Base-by-base conservation (phyloP, 2,329 filamentous ascomycete genomes). In the Tolypocladium ophioglossoides region DNA sequence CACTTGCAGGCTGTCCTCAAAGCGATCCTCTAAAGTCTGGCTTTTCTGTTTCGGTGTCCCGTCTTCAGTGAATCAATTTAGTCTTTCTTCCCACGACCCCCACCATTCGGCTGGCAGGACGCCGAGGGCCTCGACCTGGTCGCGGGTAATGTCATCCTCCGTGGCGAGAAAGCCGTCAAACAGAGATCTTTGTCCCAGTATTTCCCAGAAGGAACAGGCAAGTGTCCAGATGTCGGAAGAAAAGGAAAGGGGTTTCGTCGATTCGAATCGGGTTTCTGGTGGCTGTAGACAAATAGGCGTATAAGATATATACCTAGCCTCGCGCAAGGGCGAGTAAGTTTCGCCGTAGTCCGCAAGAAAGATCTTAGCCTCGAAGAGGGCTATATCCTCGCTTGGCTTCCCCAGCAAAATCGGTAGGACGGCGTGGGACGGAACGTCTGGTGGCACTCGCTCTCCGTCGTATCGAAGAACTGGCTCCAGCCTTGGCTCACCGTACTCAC, bases 141-240 rank as follows among this genome's bases (percentile, higher is more conserved):
- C 51, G 1, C 54, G 51, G 0, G 49, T 57, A 34, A 56, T 57
- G 2, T 61, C 55, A 38, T 61, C 56, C 22, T 55, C 50, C 1
- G 55, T 41, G 6, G 51, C 47, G 24, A 59, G 38, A 2, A 53
- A 39, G 7, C 53, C 55, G 35, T 59, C 55, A 11, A 64, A 54
- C 5, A 63, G 52, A 4, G 59, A 51, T 4, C 55, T 55, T 11
- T 54, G 47, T 7, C 59, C 64, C 11, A 74, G 59, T 11, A 73
- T 63, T 24, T 52, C 54, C 62, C 64, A 74, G 38, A 72, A 67
- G 0, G 64, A 52, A 53, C 66, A 72, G 1, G 62, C 64, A 6
- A 73, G 64, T 16, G 64, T 68, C 71, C 69, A 73, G 14, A 72
- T 70, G 37, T 73, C 69, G 1, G 69, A 66, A 35, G 61, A 22